Evolutionary conservation across 768 basidiomycete species (phyloP).

Genomic region (Amanita inopinata): DNA sequence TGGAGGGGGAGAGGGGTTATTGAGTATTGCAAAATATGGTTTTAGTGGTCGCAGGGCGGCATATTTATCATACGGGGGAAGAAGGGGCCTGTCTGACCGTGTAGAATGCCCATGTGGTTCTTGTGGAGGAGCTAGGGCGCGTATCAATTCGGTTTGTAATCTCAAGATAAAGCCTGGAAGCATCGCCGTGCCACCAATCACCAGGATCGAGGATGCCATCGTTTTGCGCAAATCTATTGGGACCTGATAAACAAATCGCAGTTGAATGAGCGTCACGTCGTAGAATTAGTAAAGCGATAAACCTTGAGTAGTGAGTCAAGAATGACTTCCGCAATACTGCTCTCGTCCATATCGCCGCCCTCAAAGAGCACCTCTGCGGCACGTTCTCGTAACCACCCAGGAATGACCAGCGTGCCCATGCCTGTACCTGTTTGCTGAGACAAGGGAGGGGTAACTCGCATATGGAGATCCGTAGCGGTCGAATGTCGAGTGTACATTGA

Average conservation of each 20-base stretch:
- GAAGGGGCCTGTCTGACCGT: constrained; percentile 28
- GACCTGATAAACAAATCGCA: constrained; percentile 36
- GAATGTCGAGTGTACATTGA: constrained; percentile 69
- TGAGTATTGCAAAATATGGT: constrained; percentile 71
- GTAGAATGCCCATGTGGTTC: constrained; percentile 20
- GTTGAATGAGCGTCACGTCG: neutral
- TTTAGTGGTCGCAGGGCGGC: constrained; percentile 61
- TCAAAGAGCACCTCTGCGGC: constrained; percentile 88
- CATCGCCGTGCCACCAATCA: constrained; percentile 86
- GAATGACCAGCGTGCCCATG: constrained; percentile 70
- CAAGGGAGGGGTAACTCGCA: constrained; percentile 58
- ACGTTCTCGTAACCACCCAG: constrained; percentile 92
- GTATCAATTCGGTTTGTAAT: constrained; percentile 69
- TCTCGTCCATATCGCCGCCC: constrained; percentile 81
- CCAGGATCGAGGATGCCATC: constrained; percentile 74
- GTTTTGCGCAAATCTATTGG: constrained; percentile 86
- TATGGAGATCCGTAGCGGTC: constrained; percentile 62
- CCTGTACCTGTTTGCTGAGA: constrained; percentile 65
- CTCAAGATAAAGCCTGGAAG: constrained; percentile 89
- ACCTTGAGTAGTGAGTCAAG: constrained; percentile 78
- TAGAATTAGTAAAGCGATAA: constrained; percentile 7
- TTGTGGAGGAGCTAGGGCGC: constrained; percentile 28
- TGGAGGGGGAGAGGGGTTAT: constrained; percentile 62
- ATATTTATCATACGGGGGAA: constrained; percentile 64
- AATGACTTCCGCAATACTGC: constrained; percentile 73